Base-by-base conservation (phyloP, 306 rosid genomes). In the Vigna hirtella region DNA sequence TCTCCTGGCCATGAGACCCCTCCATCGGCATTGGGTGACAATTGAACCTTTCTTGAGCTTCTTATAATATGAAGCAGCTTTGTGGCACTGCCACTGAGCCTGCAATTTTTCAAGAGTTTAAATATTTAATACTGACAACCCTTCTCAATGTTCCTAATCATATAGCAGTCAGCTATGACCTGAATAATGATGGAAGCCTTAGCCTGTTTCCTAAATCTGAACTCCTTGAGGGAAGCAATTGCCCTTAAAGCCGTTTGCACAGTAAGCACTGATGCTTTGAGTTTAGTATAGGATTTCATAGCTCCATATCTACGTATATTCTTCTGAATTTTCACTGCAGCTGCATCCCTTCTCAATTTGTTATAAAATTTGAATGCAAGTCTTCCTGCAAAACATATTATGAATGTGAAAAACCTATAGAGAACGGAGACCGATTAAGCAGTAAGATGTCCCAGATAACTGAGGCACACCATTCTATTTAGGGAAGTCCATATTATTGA, bases 171-270 rank as follows among this genome's bases (percentile, higher is more conserved):
- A 51, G 76, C 48, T 64, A 63, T 80, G 77, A 96, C 99, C 97
- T 93, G 96, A 81, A 96, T 76, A 48, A 80, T 57, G 78, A 77
- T 89, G 81, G 97, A 86, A 4, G 98, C 99, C 83, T 91, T 96
- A 63, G 91, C 85, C 82, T 67, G 86, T 85, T 83, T 91, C 89
- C 85, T 91, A 78, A 85, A 86, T 75, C 86, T 85, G 85, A 85
- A 96, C 77, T 90, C 89, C 14, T 87, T 96, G 67, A 79, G 88
- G 69, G 94, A 93, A 82, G 97, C 87, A 75, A 96, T 85, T 85
- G 93, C 92, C 83, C 97, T 88, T 85, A 90, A 85, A 81, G 94
- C 98, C 77, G 94, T 91, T 84, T 96, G 97, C 88, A 96, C 78
- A 79, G 77, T 57, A 72, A 93, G 90, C 62, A 81, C 97, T 17